Percentiles rank a stretch among this genome's conserved stretches.
Conservation (phyloP, 768 basidiomycete species). For the Hericium alpestre region DNA sequence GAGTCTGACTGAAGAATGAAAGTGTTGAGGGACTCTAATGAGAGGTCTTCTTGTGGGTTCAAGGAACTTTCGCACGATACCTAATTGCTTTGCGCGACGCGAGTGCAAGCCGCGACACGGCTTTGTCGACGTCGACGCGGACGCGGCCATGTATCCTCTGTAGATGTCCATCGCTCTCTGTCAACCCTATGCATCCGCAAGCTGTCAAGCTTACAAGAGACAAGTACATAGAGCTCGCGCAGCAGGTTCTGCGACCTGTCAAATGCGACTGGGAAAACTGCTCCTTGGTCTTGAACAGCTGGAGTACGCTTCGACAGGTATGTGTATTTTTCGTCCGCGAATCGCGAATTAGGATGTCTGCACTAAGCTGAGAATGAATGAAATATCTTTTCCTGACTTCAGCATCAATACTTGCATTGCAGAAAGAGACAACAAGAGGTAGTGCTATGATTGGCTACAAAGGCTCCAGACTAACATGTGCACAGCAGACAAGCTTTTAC, state of each 20-base stretch:
- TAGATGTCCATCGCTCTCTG: not conserved
- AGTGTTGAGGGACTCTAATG: no score
- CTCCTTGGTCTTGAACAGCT: conserved; percentile 2
- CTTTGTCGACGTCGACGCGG: no score
- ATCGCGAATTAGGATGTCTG: not conserved
- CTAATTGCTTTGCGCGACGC: no score
- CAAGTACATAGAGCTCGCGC: conserved; percentile 6
- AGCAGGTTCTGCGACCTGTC: conserved; percentile 12
- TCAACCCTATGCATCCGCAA: not conserved
- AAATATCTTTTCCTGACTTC: not conserved
- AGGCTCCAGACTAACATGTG: no score
- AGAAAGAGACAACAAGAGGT: not conserved
- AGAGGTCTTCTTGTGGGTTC: no score
- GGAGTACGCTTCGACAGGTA: conserved; percentile 5
- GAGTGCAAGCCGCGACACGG: no score
- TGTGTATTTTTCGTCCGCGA: conserved; percentile 1
- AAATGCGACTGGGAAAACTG: conserved; percentile 4
- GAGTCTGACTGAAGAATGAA: no score
- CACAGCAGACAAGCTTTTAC: not conserved
- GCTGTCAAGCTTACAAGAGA: not conserved
- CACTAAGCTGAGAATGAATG: not conserved
- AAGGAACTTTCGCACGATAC: no score
- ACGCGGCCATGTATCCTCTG: not conserved
- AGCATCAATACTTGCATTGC: not conserved
- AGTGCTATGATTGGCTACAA: not conserved